phyloP scores from a whole-genome alignment of 192 early-diverging fungal genomes.

The Coemansia sp. region DNA sequence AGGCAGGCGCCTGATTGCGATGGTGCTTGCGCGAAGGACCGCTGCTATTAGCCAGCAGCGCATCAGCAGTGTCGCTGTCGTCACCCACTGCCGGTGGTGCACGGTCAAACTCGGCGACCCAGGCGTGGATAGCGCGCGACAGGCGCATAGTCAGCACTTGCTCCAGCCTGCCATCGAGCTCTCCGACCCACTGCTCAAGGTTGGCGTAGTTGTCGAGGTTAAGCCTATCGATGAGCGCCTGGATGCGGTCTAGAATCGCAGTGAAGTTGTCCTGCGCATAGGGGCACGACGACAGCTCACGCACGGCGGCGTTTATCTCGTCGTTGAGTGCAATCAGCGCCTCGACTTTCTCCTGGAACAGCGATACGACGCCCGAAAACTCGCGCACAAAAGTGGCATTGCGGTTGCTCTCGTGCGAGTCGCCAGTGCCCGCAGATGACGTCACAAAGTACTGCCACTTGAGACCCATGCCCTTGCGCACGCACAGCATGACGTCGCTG shows the following conservation, averaged over 20 bases:
- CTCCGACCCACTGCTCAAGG: constrained; percentile 85
- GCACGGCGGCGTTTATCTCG: constrained; percentile 79
- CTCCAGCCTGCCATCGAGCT: constrained; percentile 83
- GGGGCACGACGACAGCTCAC: constrained; percentile 80
- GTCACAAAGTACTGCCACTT: constrained; percentile 95
- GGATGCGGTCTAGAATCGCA: constrained; percentile 78
- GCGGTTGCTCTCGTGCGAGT: constrained; percentile 74
- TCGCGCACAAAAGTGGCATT: constrained; percentile 95
- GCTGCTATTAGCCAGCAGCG: background rate
- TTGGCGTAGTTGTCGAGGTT: constrained; percentile 96
- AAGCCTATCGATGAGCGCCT: constrained; percentile 89
- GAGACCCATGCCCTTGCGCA: constrained; percentile 73
- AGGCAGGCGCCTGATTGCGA: constrained; percentile 23
- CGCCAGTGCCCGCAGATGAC: constrained; percentile 37
- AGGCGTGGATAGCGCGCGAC: constrained; percentile 74
- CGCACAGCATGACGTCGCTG: constrained; percentile 89
- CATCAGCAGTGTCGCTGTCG: constrained; percentile 53
- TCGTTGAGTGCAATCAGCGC: constrained; percentile 80
- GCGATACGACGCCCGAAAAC: constrained; percentile 84
- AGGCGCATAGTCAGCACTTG: constrained; percentile 74
- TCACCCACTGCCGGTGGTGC: constrained; percentile 53
- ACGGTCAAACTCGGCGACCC: constrained; percentile 71
- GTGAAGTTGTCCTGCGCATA: constrained; percentile 74
- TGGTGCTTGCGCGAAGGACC: constrained; percentile 20
- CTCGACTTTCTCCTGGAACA: constrained; percentile 97